These are phyloP conservation scores for Carex scoparia DNA, from an alignment of 176 grass and related monocot species.

Conservation along the genomic window DNA sequence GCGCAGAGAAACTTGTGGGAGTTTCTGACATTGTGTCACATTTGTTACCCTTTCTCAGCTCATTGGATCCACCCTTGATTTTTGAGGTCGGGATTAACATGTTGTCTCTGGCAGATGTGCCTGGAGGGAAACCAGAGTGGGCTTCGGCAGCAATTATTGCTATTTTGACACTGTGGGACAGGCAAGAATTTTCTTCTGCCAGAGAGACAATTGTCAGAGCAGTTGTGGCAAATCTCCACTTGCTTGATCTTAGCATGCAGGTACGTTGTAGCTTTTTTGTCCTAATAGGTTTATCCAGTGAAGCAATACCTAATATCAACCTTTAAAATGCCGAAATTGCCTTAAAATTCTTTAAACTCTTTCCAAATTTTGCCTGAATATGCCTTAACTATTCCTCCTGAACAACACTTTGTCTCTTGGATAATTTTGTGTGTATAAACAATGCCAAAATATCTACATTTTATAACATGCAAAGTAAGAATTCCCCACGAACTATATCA, in stretches of 20 bases:
- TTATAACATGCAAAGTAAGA: not conserved
- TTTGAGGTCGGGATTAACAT: conserved; percentile 99
- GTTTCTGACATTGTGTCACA: conserved; percentile 88
- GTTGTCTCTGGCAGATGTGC: conserved; percentile 81
- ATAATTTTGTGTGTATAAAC: not conserved
- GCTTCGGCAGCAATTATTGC: conserved; percentile 89
- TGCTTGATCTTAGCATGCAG: conserved; percentile 99
- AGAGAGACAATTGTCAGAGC: conserved; percentile 89
- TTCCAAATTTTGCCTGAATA: not conserved
- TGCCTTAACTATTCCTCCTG: not conserved
- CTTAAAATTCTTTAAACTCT: not conserved
- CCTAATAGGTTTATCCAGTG: not conserved
- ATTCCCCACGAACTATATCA: not conserved
- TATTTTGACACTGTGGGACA: conserved; percentile 84
- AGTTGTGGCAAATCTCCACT: conserved; percentile 93
- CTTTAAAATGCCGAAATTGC: not conserved
- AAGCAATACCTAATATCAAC: not conserved
- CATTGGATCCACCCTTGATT: conserved; percentile 74
- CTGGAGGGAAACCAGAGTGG: conserved; percentile 97
- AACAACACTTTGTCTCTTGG: not conserved
- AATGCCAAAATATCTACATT: not conserved
- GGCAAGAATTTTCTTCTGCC: conserved; percentile 95
- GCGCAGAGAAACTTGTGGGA: conserved; percentile 80
- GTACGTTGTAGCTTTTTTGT: conserved; percentile 17
- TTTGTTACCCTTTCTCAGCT: conserved; percentile 89